These are phyloP conservation scores for Linum lewisii DNA, from an alignment of 345 rosid genomes.

Conservation along the genomic window DNA sequence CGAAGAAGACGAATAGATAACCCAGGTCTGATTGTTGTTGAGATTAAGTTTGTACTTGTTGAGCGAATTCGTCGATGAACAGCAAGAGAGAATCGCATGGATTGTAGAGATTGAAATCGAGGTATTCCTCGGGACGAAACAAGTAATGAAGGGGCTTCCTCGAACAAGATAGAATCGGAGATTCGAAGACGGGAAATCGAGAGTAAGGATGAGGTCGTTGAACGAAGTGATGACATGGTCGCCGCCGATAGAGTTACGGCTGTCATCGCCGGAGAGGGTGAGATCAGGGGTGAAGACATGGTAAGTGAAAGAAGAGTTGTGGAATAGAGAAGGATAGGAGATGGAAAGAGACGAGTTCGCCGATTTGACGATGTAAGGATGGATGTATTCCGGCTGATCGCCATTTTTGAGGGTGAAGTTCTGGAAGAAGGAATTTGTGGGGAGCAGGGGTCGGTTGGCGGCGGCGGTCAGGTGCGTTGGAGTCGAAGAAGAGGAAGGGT, in stretches of 20 bases:
- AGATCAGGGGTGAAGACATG: conserved; percentile 59
- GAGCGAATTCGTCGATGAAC: conserved; percentile 26
- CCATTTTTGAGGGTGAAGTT: conserved; percentile 78
- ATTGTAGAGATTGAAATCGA: conserved; percentile 37
- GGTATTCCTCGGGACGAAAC: conserved; percentile 33
- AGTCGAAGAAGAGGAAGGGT: too few relatives aligned
- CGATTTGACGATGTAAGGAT: conserved; percentile 79
- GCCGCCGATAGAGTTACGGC: too few relatives aligned
- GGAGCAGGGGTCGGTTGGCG: too few relatives aligned
- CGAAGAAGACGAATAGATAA: conserved; percentile 64
- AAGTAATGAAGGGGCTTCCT: conserved; percentile 83
- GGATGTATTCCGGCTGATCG: conserved; percentile 78
- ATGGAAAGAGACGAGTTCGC: conserved; percentile 50
- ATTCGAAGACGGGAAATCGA: conserved; percentile 59
- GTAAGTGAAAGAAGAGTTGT: conserved; percentile 51
- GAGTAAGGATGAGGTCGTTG: conserved; percentile 65
- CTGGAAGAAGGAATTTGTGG: too few relatives aligned
- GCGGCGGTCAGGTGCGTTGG: too few relatives aligned
- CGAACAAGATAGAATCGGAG: conserved; percentile 73
- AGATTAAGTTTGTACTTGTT: conserved; percentile 59
- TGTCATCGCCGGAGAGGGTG: conserved; percentile 41
- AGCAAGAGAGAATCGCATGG: conserved; percentile 48
- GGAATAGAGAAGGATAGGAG: conserved; percentile 60
- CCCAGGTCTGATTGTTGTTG: conserved; percentile 83
- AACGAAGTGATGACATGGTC: conserved; percentile 58